Base-by-base conservation (phyloP, 768 basidiomycete genomes). In the Omphalotus guepiniiformis region DNA sequence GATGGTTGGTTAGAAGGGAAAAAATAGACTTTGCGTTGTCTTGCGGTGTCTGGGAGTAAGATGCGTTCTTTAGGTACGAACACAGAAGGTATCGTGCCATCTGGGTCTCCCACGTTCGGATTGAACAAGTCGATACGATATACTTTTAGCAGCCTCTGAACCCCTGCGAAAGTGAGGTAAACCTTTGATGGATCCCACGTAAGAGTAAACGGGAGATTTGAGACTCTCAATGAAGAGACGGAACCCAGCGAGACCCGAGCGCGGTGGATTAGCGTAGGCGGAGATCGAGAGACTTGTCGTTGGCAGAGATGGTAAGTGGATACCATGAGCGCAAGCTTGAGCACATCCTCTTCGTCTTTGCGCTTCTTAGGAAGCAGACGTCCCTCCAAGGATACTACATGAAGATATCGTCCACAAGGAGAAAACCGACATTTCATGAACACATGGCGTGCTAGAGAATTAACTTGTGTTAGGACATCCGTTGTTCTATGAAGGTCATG, bases 371-470 rank as follows among this genome's bases (percentile, higher is more conserved):
- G 49, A 32, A 35, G 52, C 25, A 39, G 23, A 39, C 57, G 57
- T 6, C 44, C 60, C 47, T 64, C 63, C 11, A 64, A 55, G 16
- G 58, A 60, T 1, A 59, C 60, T 21, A 63, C 46, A 39, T 64
- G 60, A 6, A 64, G 21, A 41, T 50, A 62, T 15, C 25, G 28
- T 3, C 62, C 60, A 46, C 56, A 61, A 2, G 46, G 36, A 2
- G 63, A 64, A 49, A 64, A 64, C 16, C 52, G 52, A 36, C 52
- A 47, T 43, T 64, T 61, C 48, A 63, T 53, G 43, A 53, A 61
- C 8, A 64, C 51, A 28, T 58, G 58, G 4, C 60, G 56, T 5
- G 60, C 61, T 63, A 26, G 22, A 7, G 19, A 27, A 41, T 15
- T 30, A n/a, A n/a, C n/a, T n/a, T n/a, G 28, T 42, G 6, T 36